phyloP scores from a whole-genome alignment of 352 stramenopile species.

The Globisporangium iwayamae region DNA sequence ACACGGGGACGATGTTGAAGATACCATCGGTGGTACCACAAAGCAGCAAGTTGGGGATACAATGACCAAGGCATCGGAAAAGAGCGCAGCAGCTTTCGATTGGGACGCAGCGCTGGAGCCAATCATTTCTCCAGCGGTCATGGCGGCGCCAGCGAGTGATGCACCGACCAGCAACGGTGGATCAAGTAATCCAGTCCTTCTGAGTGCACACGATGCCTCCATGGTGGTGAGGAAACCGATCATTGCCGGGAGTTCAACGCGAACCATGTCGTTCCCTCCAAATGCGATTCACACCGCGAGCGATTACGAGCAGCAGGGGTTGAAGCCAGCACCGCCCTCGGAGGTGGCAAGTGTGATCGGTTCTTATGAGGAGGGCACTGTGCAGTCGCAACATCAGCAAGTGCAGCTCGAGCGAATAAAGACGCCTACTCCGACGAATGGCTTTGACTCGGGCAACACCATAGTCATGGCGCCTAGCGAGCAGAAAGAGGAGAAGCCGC shows the following conservation, averaged over 20 bases:
- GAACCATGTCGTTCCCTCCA: constrained; percentile 3
- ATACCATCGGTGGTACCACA: not conserved
- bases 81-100: not conserved
- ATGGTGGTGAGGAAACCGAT: not conserved
- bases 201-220: not conserved
- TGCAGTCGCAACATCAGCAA: not conserved
- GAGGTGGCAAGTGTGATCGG: not conserved
- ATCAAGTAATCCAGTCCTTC: not conserved
- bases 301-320: not conserved
- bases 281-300: not conserved
- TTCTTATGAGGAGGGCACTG: not conserved
- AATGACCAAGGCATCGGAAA: not conserved
- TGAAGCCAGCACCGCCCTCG: not conserved
- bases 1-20: not conserved
- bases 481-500: not conserved
- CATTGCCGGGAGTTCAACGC: not conserved
- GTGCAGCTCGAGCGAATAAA: not conserved
- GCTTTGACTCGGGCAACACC: not conserved
- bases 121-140: not conserved
- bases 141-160: not conserved
- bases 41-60: not conserved
- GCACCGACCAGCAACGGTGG: not conserved
- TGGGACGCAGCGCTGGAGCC: not conserved
- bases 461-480: not conserved
- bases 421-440: not conserved